A percentile compares a stretch with the other conserved stretches of the same genome.
Evolutionary conservation across 306 rosid species (phyloP).

Genomic region (Trifolium dubium): DNA sequence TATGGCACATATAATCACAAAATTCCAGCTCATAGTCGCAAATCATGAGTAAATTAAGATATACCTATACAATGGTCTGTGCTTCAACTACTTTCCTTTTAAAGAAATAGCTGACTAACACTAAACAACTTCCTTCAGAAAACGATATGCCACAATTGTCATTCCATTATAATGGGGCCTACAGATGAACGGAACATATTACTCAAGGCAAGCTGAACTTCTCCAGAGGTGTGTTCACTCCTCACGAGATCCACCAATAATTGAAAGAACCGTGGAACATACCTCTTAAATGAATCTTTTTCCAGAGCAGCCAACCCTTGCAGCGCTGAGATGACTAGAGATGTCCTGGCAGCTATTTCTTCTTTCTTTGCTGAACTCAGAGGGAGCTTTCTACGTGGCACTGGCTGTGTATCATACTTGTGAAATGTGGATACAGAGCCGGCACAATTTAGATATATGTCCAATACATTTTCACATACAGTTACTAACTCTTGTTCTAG

Average conservation of each 20-base stretch:
- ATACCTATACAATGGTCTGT: conserved; percentile 36
- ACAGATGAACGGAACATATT: conserved; percentile 78
- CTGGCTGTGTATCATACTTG: conserved; percentile 48
- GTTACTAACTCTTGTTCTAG: conserved; percentile 69
- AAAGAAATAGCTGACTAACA: conserved; percentile 41
- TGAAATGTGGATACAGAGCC: conserved; percentile 48
- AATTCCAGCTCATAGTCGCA: conserved; percentile 31
- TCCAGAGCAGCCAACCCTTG: conserved; percentile 63
- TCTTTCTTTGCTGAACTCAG: conserved; percentile 83
- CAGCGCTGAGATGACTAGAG: conserved; percentile 75
- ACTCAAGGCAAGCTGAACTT: conserved; percentile 84
- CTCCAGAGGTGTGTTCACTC: conserved; percentile 89
- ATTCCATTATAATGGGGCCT: conserved; percentile 75
- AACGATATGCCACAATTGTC: conserved; percentile 38
- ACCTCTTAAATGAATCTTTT: conserved; percentile 69
- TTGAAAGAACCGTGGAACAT: conserved; percentile 72
- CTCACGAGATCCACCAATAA: conserved; percentile 82
- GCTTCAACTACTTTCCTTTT: conserved; percentile 21
- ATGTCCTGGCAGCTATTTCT: conserved; percentile 83
- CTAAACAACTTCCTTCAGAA: conserved; percentile 34
- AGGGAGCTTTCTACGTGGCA: conserved; percentile 68
- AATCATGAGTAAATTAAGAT: conserved; percentile 12
- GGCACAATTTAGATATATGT: conserved; percentile 75
- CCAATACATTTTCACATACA: conserved; percentile 71
- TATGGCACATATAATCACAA: conserved; percentile 44